Evolutionary conservation across 2,329 filamentous ascomycete species (phyloP).

Genomic region (Fusarium sp.): DNA sequence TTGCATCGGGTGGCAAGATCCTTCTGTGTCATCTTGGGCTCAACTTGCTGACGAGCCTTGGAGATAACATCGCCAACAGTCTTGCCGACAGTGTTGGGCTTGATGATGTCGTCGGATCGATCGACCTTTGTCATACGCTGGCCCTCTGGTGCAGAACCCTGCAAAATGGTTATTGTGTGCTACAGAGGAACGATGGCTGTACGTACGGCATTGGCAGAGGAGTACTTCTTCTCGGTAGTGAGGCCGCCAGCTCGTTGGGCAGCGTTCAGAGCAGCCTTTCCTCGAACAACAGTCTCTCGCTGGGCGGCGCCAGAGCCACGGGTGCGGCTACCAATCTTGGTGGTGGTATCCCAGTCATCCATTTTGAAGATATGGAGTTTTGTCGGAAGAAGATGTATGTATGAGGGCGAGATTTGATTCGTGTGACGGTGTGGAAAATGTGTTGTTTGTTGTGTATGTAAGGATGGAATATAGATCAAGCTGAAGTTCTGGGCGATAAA

Average conservation of each 20-base stretch:
- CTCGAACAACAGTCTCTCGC: conserved; percentile 89
- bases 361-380: conserved; percentile 58
- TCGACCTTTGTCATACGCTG: conserved; percentile 98
- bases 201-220: conserved; percentile 72
- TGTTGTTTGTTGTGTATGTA: conserved; percentile 24
- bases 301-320: conserved; percentile 71
- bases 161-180: conserved; percentile 20
- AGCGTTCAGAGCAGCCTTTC: conserved; percentile 85
- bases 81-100: conserved; percentile 89
- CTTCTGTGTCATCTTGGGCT: conserved; percentile 97
- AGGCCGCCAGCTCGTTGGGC: conserved; percentile 82
- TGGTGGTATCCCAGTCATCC: conserved; percentile 85
- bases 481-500: conserved; percentile 29
- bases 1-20: conserved; percentile 87
- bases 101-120: conserved; percentile 95
- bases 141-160: conserved; percentile 68
- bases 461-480: conserved; percentile 31
- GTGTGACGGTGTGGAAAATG: background rate
- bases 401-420: background rate
- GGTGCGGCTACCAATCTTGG: conserved; percentile 92
- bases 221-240: conserved; percentile 90
- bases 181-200: background rate
- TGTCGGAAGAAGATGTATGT: conserved; percentile 19
- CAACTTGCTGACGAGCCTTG: conserved; percentile 79
- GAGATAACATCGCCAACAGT: conserved; percentile 85